Conservation (phyloP, 2,329 filamentous ascomycete species). For the Microascus cirrosus region DNA sequence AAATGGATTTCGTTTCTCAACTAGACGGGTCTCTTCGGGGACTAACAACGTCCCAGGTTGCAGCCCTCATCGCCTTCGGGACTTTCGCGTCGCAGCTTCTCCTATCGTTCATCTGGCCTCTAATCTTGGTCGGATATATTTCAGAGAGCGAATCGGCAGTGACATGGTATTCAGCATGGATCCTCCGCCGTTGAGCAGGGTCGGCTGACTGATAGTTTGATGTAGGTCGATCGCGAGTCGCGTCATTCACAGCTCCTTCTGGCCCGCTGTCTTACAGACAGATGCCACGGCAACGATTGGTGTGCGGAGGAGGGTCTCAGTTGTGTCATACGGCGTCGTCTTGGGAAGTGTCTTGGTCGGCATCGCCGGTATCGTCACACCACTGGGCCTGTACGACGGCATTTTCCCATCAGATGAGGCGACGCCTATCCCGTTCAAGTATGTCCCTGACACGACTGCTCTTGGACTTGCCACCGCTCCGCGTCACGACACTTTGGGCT, state of each 20-base stretch:
- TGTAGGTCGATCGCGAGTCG: neutral
- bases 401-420: neutral
- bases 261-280: neutral
- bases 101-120: neutral
- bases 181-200: neutral
- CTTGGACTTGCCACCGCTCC: neutral
- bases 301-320: neutral
- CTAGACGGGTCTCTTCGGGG: neutral
- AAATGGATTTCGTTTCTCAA: neutral
- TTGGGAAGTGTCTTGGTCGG: neutral
- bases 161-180: neutral
- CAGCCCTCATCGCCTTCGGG: neutral
- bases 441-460: neutral
- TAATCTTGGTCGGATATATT: neutral
- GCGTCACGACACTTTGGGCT: neutral
- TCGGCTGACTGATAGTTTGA: neutral
- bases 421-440: neutral
- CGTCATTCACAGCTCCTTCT: neutral
- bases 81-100: neutral
- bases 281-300: neutral
- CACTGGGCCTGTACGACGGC: slow-evolving; percentile 5
- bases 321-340: neutral
- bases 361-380: slow-evolving; percentile 4
- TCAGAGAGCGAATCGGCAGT: neutral
- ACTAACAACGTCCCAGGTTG: neutral